Evolutionary conservation across 495 filamentous ascomycete species (phyloP).

Genomic region (Penicillium riverlandense): DNA sequence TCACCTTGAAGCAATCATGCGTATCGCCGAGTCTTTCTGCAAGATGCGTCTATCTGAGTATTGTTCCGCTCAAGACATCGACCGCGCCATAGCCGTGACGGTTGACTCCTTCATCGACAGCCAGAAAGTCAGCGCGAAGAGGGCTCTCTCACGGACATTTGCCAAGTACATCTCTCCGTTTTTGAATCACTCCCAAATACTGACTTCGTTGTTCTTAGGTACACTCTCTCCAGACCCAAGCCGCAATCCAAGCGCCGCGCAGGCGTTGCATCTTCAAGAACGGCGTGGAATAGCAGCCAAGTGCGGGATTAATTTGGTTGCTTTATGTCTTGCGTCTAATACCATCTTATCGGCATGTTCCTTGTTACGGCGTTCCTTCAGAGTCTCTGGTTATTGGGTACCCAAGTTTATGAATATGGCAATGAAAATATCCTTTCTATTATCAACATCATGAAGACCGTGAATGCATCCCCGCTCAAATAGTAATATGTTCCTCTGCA

Average conservation of each 20-base stretch:
- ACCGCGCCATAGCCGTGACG: constrained; percentile 93
- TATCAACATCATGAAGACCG: too few species aligned
- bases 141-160: constrained; percentile 91
- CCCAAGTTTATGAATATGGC: too few species aligned
- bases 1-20: constrained; percentile 95
- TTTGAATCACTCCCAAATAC: not conserved
- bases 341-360: constrained; percentile 23
- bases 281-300: not conserved
- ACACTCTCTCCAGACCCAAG: constrained; percentile 41
- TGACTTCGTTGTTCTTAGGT: constrained; percentile 22
- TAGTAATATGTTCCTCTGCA: too few species aligned
- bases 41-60: constrained; percentile 95
- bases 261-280: constrained; percentile 16
- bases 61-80: constrained; percentile 82
- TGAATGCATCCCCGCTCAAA: too few species aligned
- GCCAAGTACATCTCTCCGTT: constrained; percentile 63
- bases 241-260: constrained; percentile 38
- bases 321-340: constrained; percentile 13
- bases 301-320: not conserved
- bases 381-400: not conserved
- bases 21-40: constrained; percentile 85
- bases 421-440: too few species aligned
- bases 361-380: constrained; percentile 10
- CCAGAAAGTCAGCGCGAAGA: constrained; percentile 97
- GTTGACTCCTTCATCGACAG: constrained; percentile 94